Conservation (phyloP, 2,329 filamentous ascomycete species). For the Pseudogymnoascus sp. region DNA sequence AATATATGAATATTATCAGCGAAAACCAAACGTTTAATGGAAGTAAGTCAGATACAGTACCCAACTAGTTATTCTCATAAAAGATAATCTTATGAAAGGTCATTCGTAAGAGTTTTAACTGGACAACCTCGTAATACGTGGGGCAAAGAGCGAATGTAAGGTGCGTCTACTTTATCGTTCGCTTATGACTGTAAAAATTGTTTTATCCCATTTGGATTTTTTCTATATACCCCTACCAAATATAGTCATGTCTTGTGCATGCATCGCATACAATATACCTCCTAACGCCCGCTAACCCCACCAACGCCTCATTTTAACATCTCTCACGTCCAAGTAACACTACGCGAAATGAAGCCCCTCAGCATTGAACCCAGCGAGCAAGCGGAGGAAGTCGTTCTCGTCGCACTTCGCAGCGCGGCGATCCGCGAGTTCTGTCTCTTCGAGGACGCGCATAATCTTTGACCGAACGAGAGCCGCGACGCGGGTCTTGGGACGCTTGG, state of each 20-base stretch:
- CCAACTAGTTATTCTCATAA: neutral
- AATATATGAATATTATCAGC: neutral
- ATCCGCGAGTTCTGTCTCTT: slow-evolving; percentile 73
- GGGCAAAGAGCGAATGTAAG: neutral
- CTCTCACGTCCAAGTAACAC: neutral
- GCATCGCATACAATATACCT: neutral
- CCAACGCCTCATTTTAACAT: neutral
- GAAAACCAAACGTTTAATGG: neutral
- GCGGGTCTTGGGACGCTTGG: slow-evolving; percentile 70
- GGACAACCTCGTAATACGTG: neutral
- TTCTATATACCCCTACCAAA: neutral
- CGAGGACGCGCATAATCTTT: slow-evolving; percentile 80
- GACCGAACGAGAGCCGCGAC: slow-evolving; percentile 74
- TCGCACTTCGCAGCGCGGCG: slow-evolving; percentile 81
- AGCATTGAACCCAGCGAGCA: slow-evolving; percentile 77
- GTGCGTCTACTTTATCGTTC: neutral
- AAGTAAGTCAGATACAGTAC: neutral
- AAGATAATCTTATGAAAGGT: neutral
- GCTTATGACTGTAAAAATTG: neutral
- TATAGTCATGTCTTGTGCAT: neutral
- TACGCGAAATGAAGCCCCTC: slow-evolving; percentile 87
- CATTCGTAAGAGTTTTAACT: neutral
- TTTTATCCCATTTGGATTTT: neutral
- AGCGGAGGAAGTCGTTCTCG: slow-evolving; percentile 81
- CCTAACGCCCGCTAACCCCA: slow-evolving; percentile 1